Percentiles rank a stretch among this genome's conserved stretches.
Conservation (phyloP, 257 asterid species). For the Craterostigma plantagineum region DNA sequence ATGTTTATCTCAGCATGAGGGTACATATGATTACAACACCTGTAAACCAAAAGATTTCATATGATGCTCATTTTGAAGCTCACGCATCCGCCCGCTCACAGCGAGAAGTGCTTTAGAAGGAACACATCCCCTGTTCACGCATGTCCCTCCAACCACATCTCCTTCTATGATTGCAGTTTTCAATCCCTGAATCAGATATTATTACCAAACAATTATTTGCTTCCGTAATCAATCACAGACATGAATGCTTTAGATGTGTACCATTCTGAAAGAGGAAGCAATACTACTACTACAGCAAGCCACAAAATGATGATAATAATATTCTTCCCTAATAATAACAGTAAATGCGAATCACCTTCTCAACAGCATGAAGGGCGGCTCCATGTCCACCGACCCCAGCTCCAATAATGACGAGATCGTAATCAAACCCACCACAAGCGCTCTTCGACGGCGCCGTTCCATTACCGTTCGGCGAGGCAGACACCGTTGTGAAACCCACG, state of each 20-base stretch:
- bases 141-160: constrained; percentile 74
- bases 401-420: constrained; percentile 24
- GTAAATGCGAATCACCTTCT: no score
- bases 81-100: constrained; percentile 55
- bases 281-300: no score
- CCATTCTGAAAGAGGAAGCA: no score
- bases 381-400: constrained; percentile 44
- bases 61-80: constrained; percentile 40
- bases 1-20: constrained; percentile 1
- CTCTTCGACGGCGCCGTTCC: constrained; percentile 9
- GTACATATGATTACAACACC: constrained; percentile 8
- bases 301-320: no score
- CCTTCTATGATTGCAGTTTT: constrained; percentile 83
- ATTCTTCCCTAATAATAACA: no score
- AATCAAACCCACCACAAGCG: constrained; percentile 1
- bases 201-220: no score
- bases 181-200: constrained; percentile 32
- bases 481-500: constrained; percentile 1
- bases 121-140: constrained; percentile 90
- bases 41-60: constrained; percentile 46
- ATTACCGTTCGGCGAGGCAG: constrained; percentile 8
- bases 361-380: constrained; percentile 22
- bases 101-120: constrained; percentile 67
- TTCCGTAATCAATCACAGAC: no score
- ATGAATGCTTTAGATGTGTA: no score